Percentiles rank a stretch among this genome's conserved stretches.
These are phyloP conservation scores for Ophiostoma pallidulum DNA, from an alignment of 2,329 filamentous ascomycete genomes.

Conservation along the genomic window DNA sequence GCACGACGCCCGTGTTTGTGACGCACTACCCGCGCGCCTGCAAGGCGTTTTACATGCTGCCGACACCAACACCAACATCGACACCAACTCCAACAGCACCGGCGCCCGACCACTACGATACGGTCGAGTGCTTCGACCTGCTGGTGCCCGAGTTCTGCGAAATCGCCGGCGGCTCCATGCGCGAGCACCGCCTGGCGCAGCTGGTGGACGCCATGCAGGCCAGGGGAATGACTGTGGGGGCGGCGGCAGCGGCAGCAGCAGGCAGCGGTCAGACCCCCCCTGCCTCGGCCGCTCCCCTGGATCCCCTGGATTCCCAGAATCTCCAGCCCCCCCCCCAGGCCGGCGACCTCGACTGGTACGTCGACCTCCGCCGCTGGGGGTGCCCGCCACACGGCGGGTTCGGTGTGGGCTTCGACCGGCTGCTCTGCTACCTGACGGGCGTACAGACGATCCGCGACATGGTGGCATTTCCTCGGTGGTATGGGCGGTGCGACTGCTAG, in stretches of 20 bases:
- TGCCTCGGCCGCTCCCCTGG: not conserved
- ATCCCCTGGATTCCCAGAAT: not conserved
- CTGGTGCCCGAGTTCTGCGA: conserved; percentile 80
- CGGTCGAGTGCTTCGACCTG: conserved; percentile 85
- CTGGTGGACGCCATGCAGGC: conserved; percentile 9
- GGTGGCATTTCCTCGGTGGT: conserved; percentile 74
- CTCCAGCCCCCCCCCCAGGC: no score
- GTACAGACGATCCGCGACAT: conserved; percentile 76
- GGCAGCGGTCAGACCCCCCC: no score
- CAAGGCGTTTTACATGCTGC: conserved; percentile 75
- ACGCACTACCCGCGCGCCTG: conserved; percentile 82
- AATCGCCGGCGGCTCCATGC: conserved; percentile 79
- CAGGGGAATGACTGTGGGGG: conserved; percentile 6
- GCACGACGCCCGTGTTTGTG: conserved; percentile 65
- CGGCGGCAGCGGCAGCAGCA: not conserved
- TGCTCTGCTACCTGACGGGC: conserved; percentile 74
- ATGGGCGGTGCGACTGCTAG: conserved; percentile 52
- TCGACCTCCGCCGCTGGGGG: conserved; percentile 82
- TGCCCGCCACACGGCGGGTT: conserved; percentile 87
- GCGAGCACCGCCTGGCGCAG: conserved; percentile 52
- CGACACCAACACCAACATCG: no score
- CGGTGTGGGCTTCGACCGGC: conserved; percentile 79
- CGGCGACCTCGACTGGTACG: conserved; percentile 66
- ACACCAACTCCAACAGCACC: no score
- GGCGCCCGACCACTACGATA: conserved; percentile 26